phyloP scores from a whole-genome alignment of 805 yeast genomes.

The Wickerhamiella sergipiensis region DNA sequence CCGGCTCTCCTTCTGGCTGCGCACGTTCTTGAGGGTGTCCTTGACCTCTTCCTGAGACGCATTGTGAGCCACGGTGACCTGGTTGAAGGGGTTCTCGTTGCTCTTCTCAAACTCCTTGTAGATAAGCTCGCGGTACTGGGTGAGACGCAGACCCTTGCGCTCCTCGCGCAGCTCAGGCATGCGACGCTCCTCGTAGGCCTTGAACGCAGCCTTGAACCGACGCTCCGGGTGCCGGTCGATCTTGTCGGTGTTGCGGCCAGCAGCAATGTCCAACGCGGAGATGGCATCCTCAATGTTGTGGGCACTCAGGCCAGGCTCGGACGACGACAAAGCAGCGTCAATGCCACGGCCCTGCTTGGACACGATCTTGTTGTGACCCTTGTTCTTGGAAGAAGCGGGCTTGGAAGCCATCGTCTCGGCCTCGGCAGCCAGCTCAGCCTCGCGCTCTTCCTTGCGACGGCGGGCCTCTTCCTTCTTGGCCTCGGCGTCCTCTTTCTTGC shows the following conservation, averaged over 20 bases:
- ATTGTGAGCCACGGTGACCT: conserved; percentile 49
- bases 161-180: conserved; percentile 62
- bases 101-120: conserved; percentile 72
- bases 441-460: conserved; percentile 71
- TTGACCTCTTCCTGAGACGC: conserved; percentile 42
- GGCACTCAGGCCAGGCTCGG: conserved; percentile 45
- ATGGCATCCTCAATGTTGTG: conserved; percentile 66
- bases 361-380: conserved; percentile 59
- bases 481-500: conserved; percentile 56
- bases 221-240: conserved; percentile 82
- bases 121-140: conserved; percentile 60
- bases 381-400: conserved; percentile 37
- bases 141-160: conserved; percentile 65
- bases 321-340: conserved; percentile 45
- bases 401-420: conserved; percentile 43
- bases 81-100: conserved; percentile 76
- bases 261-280: conserved; percentile 61
- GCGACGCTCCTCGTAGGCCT: conserved; percentile 57
- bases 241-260: conserved; percentile 29
- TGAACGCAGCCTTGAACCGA: conserved; percentile 68
- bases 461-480: conserved; percentile 63
- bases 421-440: conserved; percentile 48
- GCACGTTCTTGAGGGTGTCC: conserved; percentile 35
- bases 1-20: conserved; percentile 34
- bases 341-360: conserved; percentile 40